These are phyloP conservation scores for Bipolaris oryzae DNA, from an alignment of 2,329 filamentous ascomycete species.

Conservation along the genomic window DNA sequence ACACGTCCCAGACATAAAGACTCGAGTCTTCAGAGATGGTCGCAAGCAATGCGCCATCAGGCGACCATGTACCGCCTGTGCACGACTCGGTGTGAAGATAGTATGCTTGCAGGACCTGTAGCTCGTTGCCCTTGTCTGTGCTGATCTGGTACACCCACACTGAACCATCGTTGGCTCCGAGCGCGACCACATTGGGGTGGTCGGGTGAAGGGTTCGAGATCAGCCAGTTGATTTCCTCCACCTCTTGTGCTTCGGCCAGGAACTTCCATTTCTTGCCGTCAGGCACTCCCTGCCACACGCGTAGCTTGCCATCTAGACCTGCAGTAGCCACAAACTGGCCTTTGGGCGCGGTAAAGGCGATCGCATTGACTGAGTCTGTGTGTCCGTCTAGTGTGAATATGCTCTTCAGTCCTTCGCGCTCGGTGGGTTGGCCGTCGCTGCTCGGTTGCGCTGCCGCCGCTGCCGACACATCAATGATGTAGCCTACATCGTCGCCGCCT, in stretches of 20 bases:
- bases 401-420: slow-evolving; percentile 65
- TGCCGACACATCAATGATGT: slow-evolving; percentile 79
- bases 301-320: slow-evolving; percentile 83
- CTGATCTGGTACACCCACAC: slow-evolving; percentile 96
- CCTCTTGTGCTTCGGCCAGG: slow-evolving; percentile 81
- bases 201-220: slow-evolving; percentile 71
- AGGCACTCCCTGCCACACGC: slow-evolving; percentile 66
- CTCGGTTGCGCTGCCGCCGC: slow-evolving; percentile 67
- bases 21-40: slow-evolving; percentile 89
- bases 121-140: slow-evolving; percentile 62
- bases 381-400: slow-evolving; percentile 85
- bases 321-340: slow-evolving; percentile 87
- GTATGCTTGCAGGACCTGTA: slow-evolving; percentile 88
- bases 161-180: slow-evolving; percentile 88
- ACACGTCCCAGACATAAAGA: slow-evolving; percentile 92
- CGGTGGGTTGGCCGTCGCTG: slow-evolving; percentile 57
- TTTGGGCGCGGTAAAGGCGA: slow-evolving; percentile 80
- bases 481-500: slow-evolving; percentile 83
- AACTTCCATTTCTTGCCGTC: slow-evolving; percentile 66
- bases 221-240: slow-evolving; percentile 95
- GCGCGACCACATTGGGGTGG: slow-evolving; percentile 79
- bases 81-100: slow-evolving; percentile 86
- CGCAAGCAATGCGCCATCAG: slow-evolving; percentile 83
- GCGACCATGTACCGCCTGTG: slow-evolving; percentile 89
- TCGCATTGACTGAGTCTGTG: slow-evolving; percentile 85